Evolutionary conservation across 2,329 filamentous ascomycete species (phyloP).

Genomic region (Fusarium nisikadoi): DNA sequence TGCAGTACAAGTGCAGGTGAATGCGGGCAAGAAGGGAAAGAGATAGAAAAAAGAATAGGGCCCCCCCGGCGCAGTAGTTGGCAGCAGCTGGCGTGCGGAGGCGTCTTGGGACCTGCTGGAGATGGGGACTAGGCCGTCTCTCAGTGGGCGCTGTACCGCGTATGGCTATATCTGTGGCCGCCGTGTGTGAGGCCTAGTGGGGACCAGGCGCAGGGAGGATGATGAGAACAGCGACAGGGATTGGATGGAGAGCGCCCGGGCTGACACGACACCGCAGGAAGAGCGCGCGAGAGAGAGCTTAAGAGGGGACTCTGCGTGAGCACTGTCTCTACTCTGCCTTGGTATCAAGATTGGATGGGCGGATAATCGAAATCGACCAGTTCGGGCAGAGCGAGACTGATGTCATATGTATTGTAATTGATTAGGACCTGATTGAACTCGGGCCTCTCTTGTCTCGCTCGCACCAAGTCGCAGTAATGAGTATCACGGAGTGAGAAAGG

Average conservation of each 20-base stretch:
- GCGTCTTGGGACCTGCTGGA: conserved; percentile 23
- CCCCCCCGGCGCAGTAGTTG: conserved; percentile 11
- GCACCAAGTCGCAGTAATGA: not conserved
- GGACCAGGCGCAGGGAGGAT: conserved; percentile 42
- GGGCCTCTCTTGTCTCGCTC: not conserved
- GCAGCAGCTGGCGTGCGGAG: conserved; percentile 35
- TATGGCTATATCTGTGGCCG: conserved; percentile 18
- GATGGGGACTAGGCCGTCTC: conserved; percentile 9
- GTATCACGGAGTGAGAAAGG: not conserved
- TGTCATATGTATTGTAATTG: conserved; percentile 11
- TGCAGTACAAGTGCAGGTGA: conserved; percentile 1
- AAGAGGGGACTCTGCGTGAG: conserved; percentile 19
- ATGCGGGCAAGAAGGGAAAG: conserved; percentile 8
- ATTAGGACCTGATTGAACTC: not conserved
- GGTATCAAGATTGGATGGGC: conserved; percentile 19
- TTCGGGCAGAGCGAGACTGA: conserved; percentile 28
- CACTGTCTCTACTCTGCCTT: conserved; percentile 28
- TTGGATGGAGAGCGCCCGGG: conserved; percentile 47
- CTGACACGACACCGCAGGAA: conserved; percentile 46
- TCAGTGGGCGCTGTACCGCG: conserved; percentile 13
- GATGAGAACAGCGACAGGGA: conserved; percentile 42
- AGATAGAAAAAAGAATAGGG: not conserved
- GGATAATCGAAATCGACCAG: conserved; percentile 12
- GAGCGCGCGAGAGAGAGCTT: conserved; percentile 7
- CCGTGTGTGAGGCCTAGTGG: conserved; percentile 42